Conservation (phyloP, 2,329 filamentous ascomycete genomes). For the Plenodomus tracheiphilus region DNA sequence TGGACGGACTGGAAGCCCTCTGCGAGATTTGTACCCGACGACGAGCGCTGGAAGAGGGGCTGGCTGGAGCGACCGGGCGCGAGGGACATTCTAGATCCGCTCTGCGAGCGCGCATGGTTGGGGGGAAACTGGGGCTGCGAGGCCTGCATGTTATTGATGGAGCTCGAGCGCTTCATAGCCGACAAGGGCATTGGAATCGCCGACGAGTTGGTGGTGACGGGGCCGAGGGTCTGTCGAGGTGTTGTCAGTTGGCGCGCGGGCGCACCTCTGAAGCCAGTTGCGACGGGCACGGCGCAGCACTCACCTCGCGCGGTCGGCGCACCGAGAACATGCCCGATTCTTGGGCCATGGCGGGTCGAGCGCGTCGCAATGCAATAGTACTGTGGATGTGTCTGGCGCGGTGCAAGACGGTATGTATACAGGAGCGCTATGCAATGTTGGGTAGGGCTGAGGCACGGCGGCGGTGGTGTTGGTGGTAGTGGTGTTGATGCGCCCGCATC, state of each 20-base stretch:
- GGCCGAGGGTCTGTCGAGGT: slow-evolving; percentile 73
- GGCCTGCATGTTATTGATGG: slow-evolving; percentile 65
- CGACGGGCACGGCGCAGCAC: slow-evolving; percentile 34
- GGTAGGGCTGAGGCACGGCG: slow-evolving; percentile 9
- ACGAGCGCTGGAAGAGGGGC: slow-evolving; percentile 82
- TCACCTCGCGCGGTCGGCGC: slow-evolving; percentile 86
- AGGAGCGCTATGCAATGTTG: slow-evolving; percentile 2
- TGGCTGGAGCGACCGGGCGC: slow-evolving; percentile 79
- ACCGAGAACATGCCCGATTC: slow-evolving; percentile 78
- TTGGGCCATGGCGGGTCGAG: slow-evolving; percentile 34
- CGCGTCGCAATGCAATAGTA: slow-evolving; percentile 7
- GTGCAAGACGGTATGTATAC: too few relatives aligned
- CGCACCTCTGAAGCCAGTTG: slow-evolving; percentile 8
- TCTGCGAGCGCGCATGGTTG: slow-evolving; percentile 74
- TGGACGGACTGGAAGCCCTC: slow-evolving; percentile 85
- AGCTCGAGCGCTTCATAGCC: slow-evolving; percentile 90
- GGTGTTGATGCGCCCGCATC: slow-evolving; percentile 20
- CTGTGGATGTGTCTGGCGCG: not conserved
- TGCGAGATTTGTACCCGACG: slow-evolving; percentile 77
- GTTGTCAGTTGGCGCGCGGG: slow-evolving; percentile 12
- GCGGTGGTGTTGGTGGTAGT: slow-evolving; percentile 8
- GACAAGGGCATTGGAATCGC: slow-evolving; percentile 89
- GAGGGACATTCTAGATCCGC: slow-evolving; percentile 82
- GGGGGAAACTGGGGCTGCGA: slow-evolving; percentile 58
- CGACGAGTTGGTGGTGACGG: slow-evolving; percentile 75